A percentile compares a stretch with the other conserved stretches of the same genome.
phyloP scores from a whole-genome alignment of 2,329 filamentous ascomycete species.

The Phialemoniopsis sp. region DNA sequence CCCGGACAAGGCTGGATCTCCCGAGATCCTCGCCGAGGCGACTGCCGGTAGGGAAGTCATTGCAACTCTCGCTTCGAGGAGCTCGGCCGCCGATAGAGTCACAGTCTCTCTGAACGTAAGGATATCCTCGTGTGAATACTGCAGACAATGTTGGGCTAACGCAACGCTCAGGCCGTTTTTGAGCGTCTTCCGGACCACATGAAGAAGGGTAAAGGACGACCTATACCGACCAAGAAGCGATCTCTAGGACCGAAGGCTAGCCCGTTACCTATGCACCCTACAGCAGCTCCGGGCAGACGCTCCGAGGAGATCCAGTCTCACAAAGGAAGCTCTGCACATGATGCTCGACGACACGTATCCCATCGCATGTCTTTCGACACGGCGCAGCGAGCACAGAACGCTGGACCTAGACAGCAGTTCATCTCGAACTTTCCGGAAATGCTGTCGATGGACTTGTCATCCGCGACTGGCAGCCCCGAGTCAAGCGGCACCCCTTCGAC shows the following conservation, averaged over 20 bases:
- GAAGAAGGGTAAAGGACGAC: slow-evolving; percentile 41
- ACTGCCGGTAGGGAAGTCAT: slow-evolving; percentile 80
- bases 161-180: slow-evolving; percentile 65
- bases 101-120: slow-evolving; percentile 72
- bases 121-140: neutral
- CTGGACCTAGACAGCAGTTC: slow-evolving; percentile 24
- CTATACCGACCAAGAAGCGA: slow-evolving; percentile 48
- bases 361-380: slow-evolving; percentile 19
- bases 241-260: slow-evolving; percentile 38
- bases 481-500: slow-evolving; percentile 23
- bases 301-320: slow-evolving; percentile 17
- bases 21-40: slow-evolving; percentile 82
- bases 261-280: slow-evolving; percentile 19
- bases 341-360: no score
- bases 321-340: no score
- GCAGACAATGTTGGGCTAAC: neutral
- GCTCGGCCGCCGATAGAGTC: slow-evolving; percentile 84
- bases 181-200: slow-evolving; percentile 75
- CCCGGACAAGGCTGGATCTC: slow-evolving; percentile 66
- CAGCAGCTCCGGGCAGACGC: slow-evolving; percentile 16
- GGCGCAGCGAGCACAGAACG: slow-evolving; percentile 15
- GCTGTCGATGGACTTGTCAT: slow-evolving; percentile 38
- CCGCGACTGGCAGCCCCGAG: slow-evolving; percentile 34
- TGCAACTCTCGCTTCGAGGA: slow-evolving; percentile 72
- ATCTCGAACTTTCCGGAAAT: slow-evolving; percentile 37